Base-by-base conservation (phyloP, 2,329 filamentous ascomycete species). In the Thelonectria discophora region DNA sequence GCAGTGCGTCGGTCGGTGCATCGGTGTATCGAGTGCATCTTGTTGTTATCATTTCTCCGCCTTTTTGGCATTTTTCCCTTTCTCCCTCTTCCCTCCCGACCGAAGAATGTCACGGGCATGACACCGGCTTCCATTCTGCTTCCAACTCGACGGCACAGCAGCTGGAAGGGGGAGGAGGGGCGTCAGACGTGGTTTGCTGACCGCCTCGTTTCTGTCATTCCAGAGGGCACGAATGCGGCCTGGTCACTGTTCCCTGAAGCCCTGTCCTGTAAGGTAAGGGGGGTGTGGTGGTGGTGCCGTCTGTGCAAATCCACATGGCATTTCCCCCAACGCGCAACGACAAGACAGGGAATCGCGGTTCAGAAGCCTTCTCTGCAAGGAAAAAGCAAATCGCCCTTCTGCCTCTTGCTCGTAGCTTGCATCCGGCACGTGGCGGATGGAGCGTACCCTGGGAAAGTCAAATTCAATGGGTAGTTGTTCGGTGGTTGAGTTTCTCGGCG, bases 371-470 rank as follows among this genome's bases (percentile, higher is more conserved):
- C 8, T 30, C 27, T 30, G 27, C 27, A 30, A 30, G 27, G 27
- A 30, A 30, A 43, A 43, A 43, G 30, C 40, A 20, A 53, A 47
- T 58, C 54, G 52, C 52, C 32, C 15, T 56, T 42, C 27, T 30
- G 5, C 4, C 27, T 30, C 46, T 2, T 8, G 17, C 49, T 46
- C 54, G 54, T 68, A 61, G 63, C 64, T 62, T 64, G 65, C 61
- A 60, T 55, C 45, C 60, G 66, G 65, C 58, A 64, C n/a, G 49
- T 63, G 60, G 55, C 48, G 46, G 39, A 42, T 53, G 65, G 57
- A 55, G 52, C 47, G 21, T 20, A 42, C 24, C 43, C 43, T 48
- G 18, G 46, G 34, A 52, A 58, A 58, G 48, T 45, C 55, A 58
- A 52, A 58, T n/a, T n/a, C n/a, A n/a, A n/a, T n/a, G n/a, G n/a